phyloP scores from a whole-genome alignment of 257 asterid genomes.

The Rubia yunnanensis region DNA sequence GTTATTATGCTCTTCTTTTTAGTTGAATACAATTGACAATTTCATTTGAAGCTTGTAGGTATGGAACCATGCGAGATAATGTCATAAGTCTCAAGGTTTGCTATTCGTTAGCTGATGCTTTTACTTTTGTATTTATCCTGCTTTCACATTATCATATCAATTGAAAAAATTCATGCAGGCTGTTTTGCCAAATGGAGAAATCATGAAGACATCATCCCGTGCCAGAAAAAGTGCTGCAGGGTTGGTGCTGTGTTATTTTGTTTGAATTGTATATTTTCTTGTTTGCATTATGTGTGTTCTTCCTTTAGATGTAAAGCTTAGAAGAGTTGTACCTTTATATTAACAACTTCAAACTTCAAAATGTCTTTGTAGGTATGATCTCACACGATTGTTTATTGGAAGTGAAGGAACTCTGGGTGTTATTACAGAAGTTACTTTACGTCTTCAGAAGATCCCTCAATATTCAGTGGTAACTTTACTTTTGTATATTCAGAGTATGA shows the following conservation, averaged over 20 bases:
- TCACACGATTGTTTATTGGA: constrained; percentile 89
- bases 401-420: constrained; percentile 99
- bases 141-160: constrained; percentile 18
- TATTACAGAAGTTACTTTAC: constrained; percentile 87
- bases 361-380: constrained; percentile 60
- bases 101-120: constrained; percentile 14
- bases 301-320: background rate
- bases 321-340: background rate
- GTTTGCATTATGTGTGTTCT: background rate
- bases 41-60: constrained; percentile 64
- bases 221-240: constrained; percentile 99
- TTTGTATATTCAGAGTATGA: background rate
- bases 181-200: constrained; percentile 85
- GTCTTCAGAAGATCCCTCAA: constrained; percentile 86
- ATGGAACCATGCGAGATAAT: constrained; percentile 98
- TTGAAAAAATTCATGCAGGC: constrained; percentile 50
- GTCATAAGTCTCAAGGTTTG: constrained; percentile 93
- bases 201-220: constrained; percentile 90
- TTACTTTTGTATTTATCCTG: constrained; percentile 12
- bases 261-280: background rate
- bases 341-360: constrained; percentile 10
- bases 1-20: background rate
- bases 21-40: constrained; percentile 27
- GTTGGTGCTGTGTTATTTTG: constrained; percentile 29
- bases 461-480: constrained; percentile 63